Percentiles rank a stretch among this genome's conserved stretches.
Evolutionary conservation across 2,329 filamentous ascomycete species (phyloP).

Genomic region (Microdochium paspali): DNA sequence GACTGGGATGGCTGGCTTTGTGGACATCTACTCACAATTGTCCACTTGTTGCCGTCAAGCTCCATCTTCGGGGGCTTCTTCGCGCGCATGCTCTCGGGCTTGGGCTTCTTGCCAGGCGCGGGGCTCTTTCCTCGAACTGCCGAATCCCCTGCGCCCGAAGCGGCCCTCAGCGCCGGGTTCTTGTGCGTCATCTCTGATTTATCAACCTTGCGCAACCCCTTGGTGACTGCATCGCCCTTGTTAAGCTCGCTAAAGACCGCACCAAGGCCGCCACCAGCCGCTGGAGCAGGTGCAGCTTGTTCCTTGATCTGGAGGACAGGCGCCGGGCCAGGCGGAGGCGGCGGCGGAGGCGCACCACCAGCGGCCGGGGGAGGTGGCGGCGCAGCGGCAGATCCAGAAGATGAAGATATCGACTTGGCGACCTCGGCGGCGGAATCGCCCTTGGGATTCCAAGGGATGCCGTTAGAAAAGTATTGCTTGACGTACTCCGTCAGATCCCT

Average conservation of each 20-base stretch:
- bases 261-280: slow-evolving; percentile 53
- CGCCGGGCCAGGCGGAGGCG: slow-evolving; percentile 61
- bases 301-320: slow-evolving; percentile 54
- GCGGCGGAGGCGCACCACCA: slow-evolving; percentile 54
- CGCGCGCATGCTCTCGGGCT: slow-evolving; percentile 74
- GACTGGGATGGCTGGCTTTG: neutral
- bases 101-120: slow-evolving; percentile 78
- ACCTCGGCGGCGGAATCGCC: slow-evolving; percentile 65
- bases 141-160: slow-evolving; percentile 53
- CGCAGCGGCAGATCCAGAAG: slow-evolving; percentile 23
- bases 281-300: slow-evolving; percentile 31
- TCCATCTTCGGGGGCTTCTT: slow-evolving; percentile 76
- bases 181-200: slow-evolving; percentile 97
- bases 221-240: slow-evolving; percentile 78
- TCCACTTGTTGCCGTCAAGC: slow-evolving; percentile 87
- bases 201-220: slow-evolving; percentile 86
- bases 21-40: slow-evolving; percentile 47
- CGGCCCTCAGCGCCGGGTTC: slow-evolving; percentile 76
- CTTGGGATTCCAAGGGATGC: slow-evolving; percentile 78
- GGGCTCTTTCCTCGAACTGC: slow-evolving; percentile 68
- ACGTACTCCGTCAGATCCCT: slow-evolving; percentile 75
- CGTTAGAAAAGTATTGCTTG: slow-evolving; percentile 70
- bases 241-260: slow-evolving; percentile 92
- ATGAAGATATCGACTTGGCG: slow-evolving; percentile 46
- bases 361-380: slow-evolving; percentile 42